Evolutionary conservation across 2,329 filamentous ascomycete genomes (phyloP).

Genomic region (Kalmusia sp.): DNA sequence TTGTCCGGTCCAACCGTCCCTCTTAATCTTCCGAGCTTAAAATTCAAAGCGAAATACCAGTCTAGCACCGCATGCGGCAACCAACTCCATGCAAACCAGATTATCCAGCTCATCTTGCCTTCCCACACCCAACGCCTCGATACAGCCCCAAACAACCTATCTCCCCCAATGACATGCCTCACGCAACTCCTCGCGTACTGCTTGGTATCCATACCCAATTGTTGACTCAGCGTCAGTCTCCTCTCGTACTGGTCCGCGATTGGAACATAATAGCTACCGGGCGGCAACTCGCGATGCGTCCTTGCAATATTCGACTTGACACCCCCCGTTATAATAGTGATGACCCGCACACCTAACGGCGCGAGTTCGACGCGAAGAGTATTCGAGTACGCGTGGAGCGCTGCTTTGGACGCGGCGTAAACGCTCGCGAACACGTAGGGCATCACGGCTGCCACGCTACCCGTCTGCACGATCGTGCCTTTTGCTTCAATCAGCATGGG

Average conservation of each 20-base stretch:
- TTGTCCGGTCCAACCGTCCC: conserved; percentile 40
- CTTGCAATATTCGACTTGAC: conserved; percentile 66
- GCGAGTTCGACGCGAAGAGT: conserved; percentile 64
- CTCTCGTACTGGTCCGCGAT: conserved; percentile 59
- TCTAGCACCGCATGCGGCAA: conserved; percentile 55
- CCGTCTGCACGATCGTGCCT: conserved; percentile 56
- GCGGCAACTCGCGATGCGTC: conserved; percentile 55
- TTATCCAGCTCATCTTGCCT: conserved; percentile 57
- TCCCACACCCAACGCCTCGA: conserved; percentile 62
- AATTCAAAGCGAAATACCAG: conserved; percentile 57
- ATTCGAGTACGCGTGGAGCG: conserved; percentile 64
- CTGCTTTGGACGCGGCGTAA: conserved; percentile 68
- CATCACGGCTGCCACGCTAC: conserved; percentile 52
- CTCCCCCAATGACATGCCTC: conserved; percentile 54
- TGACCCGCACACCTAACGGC: conserved; percentile 57
- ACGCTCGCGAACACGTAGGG: conserved; percentile 43
- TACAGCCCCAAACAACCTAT: conserved; percentile 29
- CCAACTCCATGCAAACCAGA: conserved; percentile 58
- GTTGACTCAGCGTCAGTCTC: conserved; percentile 62
- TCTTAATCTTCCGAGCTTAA: conserved; percentile 58
- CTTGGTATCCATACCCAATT: conserved; percentile 58
- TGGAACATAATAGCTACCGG: conserved; percentile 60
- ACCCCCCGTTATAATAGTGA: conserved; percentile 64
- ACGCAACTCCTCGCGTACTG: conserved; percentile 64
- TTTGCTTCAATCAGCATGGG: conserved; percentile 59